Percentiles rank a stretch among this genome's conserved stretches.
phyloP scores from a whole-genome alignment of 1,139 yeast species.

The Pichia sp. region DNA sequence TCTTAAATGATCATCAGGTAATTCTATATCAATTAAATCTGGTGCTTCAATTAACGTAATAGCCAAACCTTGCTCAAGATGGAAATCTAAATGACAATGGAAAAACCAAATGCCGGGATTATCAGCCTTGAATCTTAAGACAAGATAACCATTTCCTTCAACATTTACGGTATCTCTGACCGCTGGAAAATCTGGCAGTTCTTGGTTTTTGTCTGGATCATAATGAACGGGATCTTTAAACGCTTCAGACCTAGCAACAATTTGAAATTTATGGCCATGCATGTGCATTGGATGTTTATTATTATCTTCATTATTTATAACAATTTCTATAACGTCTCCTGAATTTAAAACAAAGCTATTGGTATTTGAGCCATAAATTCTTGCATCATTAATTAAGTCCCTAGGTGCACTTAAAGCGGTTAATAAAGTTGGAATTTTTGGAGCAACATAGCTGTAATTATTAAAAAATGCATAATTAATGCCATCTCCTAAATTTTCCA shows the following conservation, averaged over 20 bases:
- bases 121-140: constrained; percentile 61
- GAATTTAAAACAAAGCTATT: constrained; percentile 54
- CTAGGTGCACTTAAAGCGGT: constrained; percentile 51
- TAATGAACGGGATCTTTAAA: constrained; percentile 50
- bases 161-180: constrained; percentile 62
- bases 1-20: constrained; percentile 38
- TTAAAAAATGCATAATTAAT: constrained; percentile 73
- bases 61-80: constrained; percentile 72
- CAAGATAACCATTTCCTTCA: constrained; percentile 60
- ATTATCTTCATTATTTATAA: constrained; percentile 63
- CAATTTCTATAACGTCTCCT: constrained; percentile 61
- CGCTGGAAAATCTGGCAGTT: constrained; percentile 54
- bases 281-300: constrained; percentile 81
- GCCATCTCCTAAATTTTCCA: constrained; percentile 70
- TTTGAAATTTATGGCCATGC: constrained; percentile 74
- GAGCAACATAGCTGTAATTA: constrained; percentile 53
- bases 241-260: constrained; percentile 51
- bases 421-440: constrained; percentile 61
- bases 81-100: constrained; percentile 84
- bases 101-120: constrained; percentile 85
- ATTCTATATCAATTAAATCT: constrained; percentile 34
- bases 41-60: constrained; percentile 65
- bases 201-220: constrained; percentile 34
- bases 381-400: constrained; percentile 38
- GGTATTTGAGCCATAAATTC: constrained; percentile 64